phyloP scores from a whole-genome alignment of 192 early-diverging fungal genomes.

The Powellomyces hirtus region DNA sequence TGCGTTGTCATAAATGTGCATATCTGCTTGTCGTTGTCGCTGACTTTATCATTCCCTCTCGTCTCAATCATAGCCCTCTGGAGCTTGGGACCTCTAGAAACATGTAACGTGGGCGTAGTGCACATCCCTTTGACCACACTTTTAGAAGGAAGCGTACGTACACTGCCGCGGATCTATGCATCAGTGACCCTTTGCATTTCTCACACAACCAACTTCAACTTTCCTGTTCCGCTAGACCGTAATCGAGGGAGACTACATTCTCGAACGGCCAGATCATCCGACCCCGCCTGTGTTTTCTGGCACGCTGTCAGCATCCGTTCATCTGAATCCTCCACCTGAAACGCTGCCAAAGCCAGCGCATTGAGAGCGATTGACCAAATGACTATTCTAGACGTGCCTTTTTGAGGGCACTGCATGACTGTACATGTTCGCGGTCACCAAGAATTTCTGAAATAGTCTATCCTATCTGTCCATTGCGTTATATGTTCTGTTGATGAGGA shows the following conservation, averaged over 20 bases:
- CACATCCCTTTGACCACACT: neutral
- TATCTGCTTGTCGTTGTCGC: no score
- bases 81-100: neutral
- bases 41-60: no score
- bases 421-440: no score
- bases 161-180: neutral
- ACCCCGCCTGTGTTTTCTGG: neutral
- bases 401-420: no score
- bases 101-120: neutral
- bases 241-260: neutral
- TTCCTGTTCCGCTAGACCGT: neutral
- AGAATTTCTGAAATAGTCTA: no score
- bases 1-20: no score
- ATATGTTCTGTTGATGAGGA: no score
- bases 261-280: constrained; percentile 1
- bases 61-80: neutral
- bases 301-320: neutral
- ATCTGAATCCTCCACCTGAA: neutral
- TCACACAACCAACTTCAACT: neutral
- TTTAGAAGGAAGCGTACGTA: neutral
- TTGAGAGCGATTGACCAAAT: no score
- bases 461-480: no score
- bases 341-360: no score
- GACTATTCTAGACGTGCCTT: no score
- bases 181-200: neutral